Base-by-base conservation (phyloP, 805 yeast genomes). In the Dipodascopsis tothii region DNA sequence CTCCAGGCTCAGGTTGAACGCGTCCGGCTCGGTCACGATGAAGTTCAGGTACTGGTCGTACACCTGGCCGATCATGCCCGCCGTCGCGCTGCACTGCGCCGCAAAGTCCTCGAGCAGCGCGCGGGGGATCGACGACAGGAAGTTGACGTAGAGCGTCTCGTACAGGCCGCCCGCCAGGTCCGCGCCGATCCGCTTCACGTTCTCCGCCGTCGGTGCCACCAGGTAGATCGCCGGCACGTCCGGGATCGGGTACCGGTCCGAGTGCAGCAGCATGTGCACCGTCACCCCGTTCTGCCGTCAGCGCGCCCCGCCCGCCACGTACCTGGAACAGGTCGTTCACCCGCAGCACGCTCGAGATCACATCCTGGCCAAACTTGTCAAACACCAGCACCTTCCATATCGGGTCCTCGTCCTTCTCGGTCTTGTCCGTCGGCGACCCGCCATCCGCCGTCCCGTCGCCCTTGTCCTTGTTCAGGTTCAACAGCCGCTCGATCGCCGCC, bases 171-270 rank as follows among this genome's bases (percentile, higher is more conserved):
- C 67, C 23, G 75, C 74, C 43, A 92, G 65, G 60, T 92, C 98
- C 39, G 75, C 72, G 7, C 54, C 35, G 30, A 92, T 83, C 25
- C 65, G 59, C 23, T 74, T 66, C 34, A 92, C 70, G 60, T 92
- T 92, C 38, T 77, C 90, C 21, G 73, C 68, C 0, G 92, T 83
- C 4, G 98, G 97, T 45, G 83, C 82, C 27, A 92, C 81, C 56
- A 92, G 90, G 65, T 92, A 92, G 37, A 92, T 77, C 3, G 79
- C 97, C 0, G 97, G 96, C 11, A 90, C 97, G 57, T 92, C 98
- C 1, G 94, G 88, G 40, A 92, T 71, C 1, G 90, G 74, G n/a
- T 88, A 77, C 49, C 98, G 71, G 45, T 74, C 76, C 37, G 86
- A 71, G 43, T 71, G 70, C 43, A 90, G 77, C 39, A 83, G 65